Conservation (phyloP, 108 stramenopile genomes). For the Conticribra guillardii region DNA sequence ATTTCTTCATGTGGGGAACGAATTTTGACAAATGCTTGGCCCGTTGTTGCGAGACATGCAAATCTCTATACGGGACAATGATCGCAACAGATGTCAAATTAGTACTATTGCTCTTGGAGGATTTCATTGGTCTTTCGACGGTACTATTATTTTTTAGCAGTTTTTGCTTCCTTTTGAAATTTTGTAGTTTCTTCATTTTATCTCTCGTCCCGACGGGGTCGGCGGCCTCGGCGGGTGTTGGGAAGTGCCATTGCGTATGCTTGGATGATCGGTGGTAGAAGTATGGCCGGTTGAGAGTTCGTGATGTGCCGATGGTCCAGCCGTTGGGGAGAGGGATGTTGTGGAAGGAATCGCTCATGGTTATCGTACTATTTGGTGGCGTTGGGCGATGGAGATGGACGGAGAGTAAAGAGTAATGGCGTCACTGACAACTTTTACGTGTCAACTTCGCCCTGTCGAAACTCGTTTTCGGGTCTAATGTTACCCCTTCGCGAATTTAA, state of each 20-base stretch:
- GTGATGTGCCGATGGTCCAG: slow-evolving; percentile 78
- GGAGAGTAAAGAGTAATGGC: too few relatives aligned
- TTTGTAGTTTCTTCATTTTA: slow-evolving; percentile 54
- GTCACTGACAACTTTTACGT: too few relatives aligned
- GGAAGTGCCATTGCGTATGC: slow-evolving; percentile 93
- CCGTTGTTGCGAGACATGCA: slow-evolving; percentile 90
- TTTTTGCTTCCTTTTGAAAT: slow-evolving; percentile 20
- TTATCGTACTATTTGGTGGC: too few relatives aligned
- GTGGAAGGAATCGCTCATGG: background rate
- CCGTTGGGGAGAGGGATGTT: slow-evolving; percentile 72
- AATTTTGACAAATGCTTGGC: slow-evolving; percentile 87
- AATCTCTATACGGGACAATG: slow-evolving; percentile 96
- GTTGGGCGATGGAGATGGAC: too few relatives aligned
- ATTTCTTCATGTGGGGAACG: slow-evolving; percentile 91
- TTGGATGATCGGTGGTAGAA: slow-evolving; percentile 79
- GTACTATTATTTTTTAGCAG: slow-evolving; percentile 12
- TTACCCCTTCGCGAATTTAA: too few relatives aligned
- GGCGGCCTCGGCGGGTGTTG: slow-evolving; percentile 75
- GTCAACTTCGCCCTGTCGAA: too few relatives aligned
- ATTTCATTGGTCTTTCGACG: background rate
- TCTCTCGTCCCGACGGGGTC: slow-evolving; percentile 79
- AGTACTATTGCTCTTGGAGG: slow-evolving; percentile 1
- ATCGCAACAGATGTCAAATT: slow-evolving; percentile 74
- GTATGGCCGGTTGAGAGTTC: slow-evolving; percentile 73
- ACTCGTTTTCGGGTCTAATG: too few relatives aligned